Conservation (phyloP, 345 rosid species). For the Acer yangbiense region DNA sequence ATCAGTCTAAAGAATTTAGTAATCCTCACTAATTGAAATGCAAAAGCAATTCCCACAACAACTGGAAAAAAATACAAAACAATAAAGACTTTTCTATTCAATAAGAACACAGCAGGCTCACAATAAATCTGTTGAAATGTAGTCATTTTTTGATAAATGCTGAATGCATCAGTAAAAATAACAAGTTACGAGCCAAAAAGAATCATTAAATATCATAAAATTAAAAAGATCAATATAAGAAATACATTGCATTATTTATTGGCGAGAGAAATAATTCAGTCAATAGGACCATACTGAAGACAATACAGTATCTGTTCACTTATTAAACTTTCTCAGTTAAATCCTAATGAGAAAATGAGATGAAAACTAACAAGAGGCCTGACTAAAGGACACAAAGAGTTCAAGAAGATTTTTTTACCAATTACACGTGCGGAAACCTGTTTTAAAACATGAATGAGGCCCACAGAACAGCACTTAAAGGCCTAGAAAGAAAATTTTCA, state of each 20-base stretch:
- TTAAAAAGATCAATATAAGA: not conserved
- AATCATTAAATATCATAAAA: not conserved
- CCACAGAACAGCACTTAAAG: not conserved
- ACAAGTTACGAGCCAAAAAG: not conserved
- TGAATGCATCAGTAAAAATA: not conserved
- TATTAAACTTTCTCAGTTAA: not conserved
- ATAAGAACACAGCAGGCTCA: not conserved
- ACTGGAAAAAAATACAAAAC: not conserved
- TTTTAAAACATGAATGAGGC: conserved; percentile 9
- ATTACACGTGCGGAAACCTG: not conserved
- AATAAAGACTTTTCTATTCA: not conserved
- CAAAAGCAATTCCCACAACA: not conserved
- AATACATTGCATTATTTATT: conserved; percentile 6
- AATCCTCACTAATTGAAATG: not conserved
- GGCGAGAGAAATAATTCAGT: conserved; percentile 5
- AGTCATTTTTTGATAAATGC: not conserved
- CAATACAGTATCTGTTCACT: not conserved
- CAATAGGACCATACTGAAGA: conserved; percentile 9
- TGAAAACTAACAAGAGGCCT: not conserved
- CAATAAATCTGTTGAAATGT: not conserved
- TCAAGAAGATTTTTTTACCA: not conserved
- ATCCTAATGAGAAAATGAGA: not conserved
- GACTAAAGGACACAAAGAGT: not conserved
- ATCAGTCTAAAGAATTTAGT: not conserved
- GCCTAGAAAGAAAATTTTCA: conserved; percentile 12